Evolutionary conservation across 2,329 filamentous ascomycete genomes (phyloP), one percentile per base, ranked within the genome.

Genomic region (Colletotrichum agaves): DNA sequence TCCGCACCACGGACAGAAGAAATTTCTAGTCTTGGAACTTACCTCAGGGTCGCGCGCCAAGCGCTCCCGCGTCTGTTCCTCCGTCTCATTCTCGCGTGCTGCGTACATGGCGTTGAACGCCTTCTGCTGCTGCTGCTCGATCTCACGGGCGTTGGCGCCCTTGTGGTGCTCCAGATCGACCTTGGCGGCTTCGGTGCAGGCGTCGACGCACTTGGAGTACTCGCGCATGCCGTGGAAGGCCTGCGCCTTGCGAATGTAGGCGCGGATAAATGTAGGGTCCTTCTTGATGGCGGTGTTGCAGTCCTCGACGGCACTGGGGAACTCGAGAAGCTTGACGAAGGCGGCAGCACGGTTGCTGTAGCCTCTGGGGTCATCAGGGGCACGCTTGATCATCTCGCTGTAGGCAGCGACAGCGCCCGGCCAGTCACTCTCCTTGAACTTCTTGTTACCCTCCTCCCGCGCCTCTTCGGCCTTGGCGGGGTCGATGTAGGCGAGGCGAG

Each of bases 301-400:
- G 83, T 99, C 97, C 55, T 94, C 89, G 43, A 99, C 90, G 1
- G 96, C 97, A 72, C 91, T 93, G 6, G 96, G 96, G 85, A 99
- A 97, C 73, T 94, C 93, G 75, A 99, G 92, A 47, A 99, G 87
- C 85, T 99, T 99, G 82, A 98, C 92, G 76, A 98, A 93, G 50
- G 96, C 97, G 4, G 96, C 96, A 6, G 96, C 96, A 73, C 96
- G 94, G 87, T 99, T 99, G 78, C 93, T 97, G 87, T 96, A 99
- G 47, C 96, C 95, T 73, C 97, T 91, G 44, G 96, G 91, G 77
- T 99, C 96, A 0, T 97, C 87, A 5, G 97, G 96, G 0, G 93
- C 91, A 66, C 96, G 94, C 87, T 98, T 98, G 80, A 92, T 92
- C 94, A 98, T 98, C 84, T 99, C 96, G 1, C 86, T 89, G 84